Conservation (phyloP, 2,329 filamentous ascomycete species). For the Sclerotinia sclerotiorum region DNA sequence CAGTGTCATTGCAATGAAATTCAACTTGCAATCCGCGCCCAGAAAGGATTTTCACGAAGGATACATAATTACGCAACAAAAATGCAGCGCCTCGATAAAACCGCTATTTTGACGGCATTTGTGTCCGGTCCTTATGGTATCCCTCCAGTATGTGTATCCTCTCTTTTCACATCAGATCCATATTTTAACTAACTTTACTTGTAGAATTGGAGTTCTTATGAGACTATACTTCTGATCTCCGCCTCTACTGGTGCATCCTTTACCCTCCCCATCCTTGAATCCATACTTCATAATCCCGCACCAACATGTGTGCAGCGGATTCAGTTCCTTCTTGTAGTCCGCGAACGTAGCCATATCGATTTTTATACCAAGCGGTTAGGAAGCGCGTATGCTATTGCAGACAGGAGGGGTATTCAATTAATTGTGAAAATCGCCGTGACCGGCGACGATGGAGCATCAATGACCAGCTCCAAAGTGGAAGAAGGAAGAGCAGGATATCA, state of each 20-base stretch:
- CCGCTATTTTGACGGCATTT: slow-evolving; percentile 46
- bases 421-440: slow-evolving; percentile 57
- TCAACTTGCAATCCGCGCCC: slow-evolving; percentile 57
- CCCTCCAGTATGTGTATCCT: slow-evolving; percentile 43
- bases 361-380: slow-evolving; percentile 55
- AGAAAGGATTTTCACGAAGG: slow-evolving; percentile 57
- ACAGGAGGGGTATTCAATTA: slow-evolving; percentile 50
- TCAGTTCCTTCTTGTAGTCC: slow-evolving; percentile 54
- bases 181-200: neutral
- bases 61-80: slow-evolving; percentile 50
- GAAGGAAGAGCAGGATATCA: slow-evolving; percentile 12
- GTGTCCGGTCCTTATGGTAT: slow-evolving; percentile 57
- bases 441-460: slow-evolving; percentile 16
- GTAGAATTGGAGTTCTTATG: slow-evolving; percentile 54
- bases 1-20: slow-evolving; percentile 51
- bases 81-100: slow-evolving; percentile 37
- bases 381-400: slow-evolving; percentile 47
- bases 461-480: slow-evolving; percentile 13
- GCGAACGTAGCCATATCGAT: slow-evolving; percentile 52
- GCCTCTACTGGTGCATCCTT: slow-evolving; percentile 65
- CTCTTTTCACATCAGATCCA: neutral
- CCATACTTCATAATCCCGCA: slow-evolving; percentile 46
- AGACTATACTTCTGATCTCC: slow-evolving; percentile 59
- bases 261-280: slow-evolving; percentile 59
- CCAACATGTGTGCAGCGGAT: slow-evolving; percentile 53